Base-by-base conservation (phyloP, 2,329 filamentous ascomycete genomes). In the Claviceps africana region DNA sequence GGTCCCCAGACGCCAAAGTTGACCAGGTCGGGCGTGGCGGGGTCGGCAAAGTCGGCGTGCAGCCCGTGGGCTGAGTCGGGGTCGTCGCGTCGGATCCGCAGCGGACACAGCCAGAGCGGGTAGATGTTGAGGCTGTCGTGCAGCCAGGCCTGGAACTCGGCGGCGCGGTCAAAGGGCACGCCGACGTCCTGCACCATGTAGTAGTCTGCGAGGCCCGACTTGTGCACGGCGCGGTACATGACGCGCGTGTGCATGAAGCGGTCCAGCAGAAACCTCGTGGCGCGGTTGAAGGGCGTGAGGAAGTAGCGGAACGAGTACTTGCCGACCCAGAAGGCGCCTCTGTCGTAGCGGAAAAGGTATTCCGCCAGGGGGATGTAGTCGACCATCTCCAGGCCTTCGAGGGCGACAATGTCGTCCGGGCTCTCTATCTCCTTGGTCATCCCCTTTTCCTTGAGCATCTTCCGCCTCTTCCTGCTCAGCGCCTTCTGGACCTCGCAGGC, bases 1-100 rank as follows among this genome's bases (percentile, higher is more conserved):
- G 80, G 9, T 84, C 87, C 88, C 88, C 88, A 95, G 35, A 94
- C 77, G n/a, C 80, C 80, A 46, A 83, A 71, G 62, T 83, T 83
- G 53, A 83, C 73, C 67, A 81, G 76, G 55, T 66, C 62, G 13
- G 42, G 42, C 0, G 22, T 44, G 25, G 25, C 9, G 15, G 42
- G 42, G 9, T 46, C 25, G 15, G 44, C 15, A 15, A 76, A 76
- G 35, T 68, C 65, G 1, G 74, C 66, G 52, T 77, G 73, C 17
- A 78, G 61, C 0, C 74, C 75, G 54, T 77, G 67, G 0, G 60
- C 62, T 0, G 73, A 67, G 50, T 72, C 63, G 4, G 69, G 64
- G 11, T 62, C 62, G n/a, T 46, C 44, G 25, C 44, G 44, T 6
- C 44, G 44, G 25, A 72, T 67, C 64, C 72, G 72, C 13, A 81